These are phyloP conservation scores for Dryas drummondii DNA, from an alignment of 306 rosid genomes.

Conservation along the genomic window DNA sequence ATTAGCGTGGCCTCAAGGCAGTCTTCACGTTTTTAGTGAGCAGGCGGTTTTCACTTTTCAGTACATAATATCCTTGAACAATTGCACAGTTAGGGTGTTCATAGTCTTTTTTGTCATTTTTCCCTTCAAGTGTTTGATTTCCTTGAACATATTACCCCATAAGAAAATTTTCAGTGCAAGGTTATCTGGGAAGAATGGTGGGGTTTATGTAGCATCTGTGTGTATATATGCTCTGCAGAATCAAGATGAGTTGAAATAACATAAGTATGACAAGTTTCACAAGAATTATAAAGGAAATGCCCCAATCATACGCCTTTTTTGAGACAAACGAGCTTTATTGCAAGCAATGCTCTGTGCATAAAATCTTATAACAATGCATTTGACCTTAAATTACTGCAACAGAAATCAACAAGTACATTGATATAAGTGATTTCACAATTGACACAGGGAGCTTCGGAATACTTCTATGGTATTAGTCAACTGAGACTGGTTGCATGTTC, in stretches of 20 bases:
- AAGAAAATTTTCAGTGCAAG: no score
- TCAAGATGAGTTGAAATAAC: neutral
- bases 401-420: constrained; percentile 16
- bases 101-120: no score
- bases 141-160: neutral
- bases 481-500: constrained; percentile 95
- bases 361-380: neutral
- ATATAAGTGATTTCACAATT: constrained; percentile 9
- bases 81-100: no score
- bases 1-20: no score
- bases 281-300: neutral
- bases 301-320: neutral
- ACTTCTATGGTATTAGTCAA: constrained; percentile 44
- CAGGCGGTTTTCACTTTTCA: no score
- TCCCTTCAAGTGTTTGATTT: neutral
- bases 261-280: neutral
- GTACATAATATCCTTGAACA: no score
- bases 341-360: neutral
- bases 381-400: neutral
- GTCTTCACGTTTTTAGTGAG: no score
- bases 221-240: neutral
- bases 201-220: neutral
- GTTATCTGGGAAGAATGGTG: neutral
- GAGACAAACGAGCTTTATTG: neutral
- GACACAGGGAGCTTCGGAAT: constrained; percentile 8